Base-by-base conservation (phyloP, 1,284 basidiomycete genomes). In the Spongispora temasekensis region DNA sequence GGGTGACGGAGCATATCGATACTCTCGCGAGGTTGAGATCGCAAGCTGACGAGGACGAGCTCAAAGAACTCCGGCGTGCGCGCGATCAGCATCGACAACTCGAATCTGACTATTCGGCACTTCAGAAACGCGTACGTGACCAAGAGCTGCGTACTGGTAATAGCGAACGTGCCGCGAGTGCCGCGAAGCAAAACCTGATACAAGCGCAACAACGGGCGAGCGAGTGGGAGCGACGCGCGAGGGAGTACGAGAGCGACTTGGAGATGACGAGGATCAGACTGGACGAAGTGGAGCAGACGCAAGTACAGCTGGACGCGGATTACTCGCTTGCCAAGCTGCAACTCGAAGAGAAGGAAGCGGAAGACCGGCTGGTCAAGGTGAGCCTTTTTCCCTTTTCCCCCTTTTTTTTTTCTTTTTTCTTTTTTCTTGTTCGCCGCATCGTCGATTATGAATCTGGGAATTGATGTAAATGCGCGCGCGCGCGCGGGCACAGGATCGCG, bases 141-240 rank as follows among this genome's bases (percentile, higher is more conserved):
- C 82, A 86, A 58, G 91, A 93, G 64, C 77, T 66, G 55, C 89
- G 86, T 70, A 68, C 81, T 6, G 70, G 78, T 25, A 88, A 84
- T 64, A 83, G 77, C 65, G 90, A 93, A 58, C 84, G 85, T 60
- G 76, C 84, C 8, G 79, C 85, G 1, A 75, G 76, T 30, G 76
- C 85, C 17, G 81, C 85, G 4, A 83, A 85, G 52, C 86, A 90
- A 68, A 89, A 75, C 69, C 79, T 93, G 27, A 73, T 81, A 30
- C 87, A 89, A 64, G 86, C 88, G 28, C 88, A 92, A 64, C 88
- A 91, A 69, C 89, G 89, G 35, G 81, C 88, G 4, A 77, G 82
- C 2, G 91, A 93, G 65, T 92, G 90, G 90, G 91, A 93, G 75
- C 82, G 82, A 65, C 86, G 86, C 42, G 84, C 88, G n/a, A 87